Evolutionary conservation across 805 yeast species (phyloP), one percentile per base, ranked within the genome.

Genomic region (Metschnikowia orientalis): DNA sequence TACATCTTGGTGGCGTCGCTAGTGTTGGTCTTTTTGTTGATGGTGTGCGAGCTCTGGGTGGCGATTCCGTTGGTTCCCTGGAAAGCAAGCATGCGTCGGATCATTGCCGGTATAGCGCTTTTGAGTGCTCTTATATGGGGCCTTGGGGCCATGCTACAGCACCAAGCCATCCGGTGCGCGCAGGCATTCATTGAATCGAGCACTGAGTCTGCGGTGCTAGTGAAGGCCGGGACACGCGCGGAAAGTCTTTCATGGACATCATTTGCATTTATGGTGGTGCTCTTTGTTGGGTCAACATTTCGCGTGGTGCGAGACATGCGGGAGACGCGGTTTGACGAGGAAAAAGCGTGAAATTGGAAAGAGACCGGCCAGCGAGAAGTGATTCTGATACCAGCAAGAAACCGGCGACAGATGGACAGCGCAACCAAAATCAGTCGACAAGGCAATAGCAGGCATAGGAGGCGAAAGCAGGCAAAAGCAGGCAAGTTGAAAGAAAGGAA

Each of bases 101-200:
- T 64, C 0, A 38, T 59, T 0, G 44, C 64, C 28, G 59, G 67
- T 4, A 28, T 20, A 1, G 33, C 40, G 9, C 29, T 40, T 10
- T 26, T 35, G 11, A 26, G 28, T 12, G 37, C 38, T 12, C 49
- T 78, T 3, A 26, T 77, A 2, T 78, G 83, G 81, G 84, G 82
- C 0, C 54, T 77, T 18, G 83, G 83, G 2, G 63, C 83, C 1
- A 77, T 79, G 73, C 69, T 82, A 62, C 69, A 70, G 30, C 77
- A 75, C 45, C 75, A 78, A 31, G 81, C 81, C 0, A 63, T 68
- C 0, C 59, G 59, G 23, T 57, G 79, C 2, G 66, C 73, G 4
- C 45, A 50, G 6, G 44, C 50, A n/a, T 48, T 78, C 19, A 63
- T 75, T 1, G 67, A 69, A 3, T 54, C 61, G 1, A 66, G 81